Conservation (phyloP, 805 yeast genomes). For the Hanseniaspora guilliermondii region DNA sequence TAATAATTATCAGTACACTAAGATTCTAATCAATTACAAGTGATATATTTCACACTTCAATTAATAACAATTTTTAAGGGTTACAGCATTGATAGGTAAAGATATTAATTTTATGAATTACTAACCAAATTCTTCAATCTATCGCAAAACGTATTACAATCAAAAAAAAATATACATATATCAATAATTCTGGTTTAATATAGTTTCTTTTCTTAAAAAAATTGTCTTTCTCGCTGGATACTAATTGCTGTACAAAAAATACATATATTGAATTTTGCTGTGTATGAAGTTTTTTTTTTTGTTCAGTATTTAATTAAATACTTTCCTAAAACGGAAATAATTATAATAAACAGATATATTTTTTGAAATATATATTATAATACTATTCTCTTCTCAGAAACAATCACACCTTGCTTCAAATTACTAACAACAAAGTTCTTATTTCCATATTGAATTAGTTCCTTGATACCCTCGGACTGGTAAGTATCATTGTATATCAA, state of each 20-base stretch:
- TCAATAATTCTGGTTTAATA: too few relatives aligned
- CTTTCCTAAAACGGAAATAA: background rate
- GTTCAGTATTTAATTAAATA: conserved; percentile 3
- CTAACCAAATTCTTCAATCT: background rate
- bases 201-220: too few relatives aligned
- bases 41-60: background rate
- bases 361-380: conserved; percentile 21
- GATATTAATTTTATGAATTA: too few relatives aligned
- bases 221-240: too few relatives aligned
- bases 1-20: background rate
- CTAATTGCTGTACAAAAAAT: background rate
- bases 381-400: conserved; percentile 38
- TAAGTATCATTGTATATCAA: conserved; percentile 27
- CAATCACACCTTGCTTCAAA: conserved; percentile 53
- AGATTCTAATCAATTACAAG: background rate
- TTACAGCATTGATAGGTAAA: too few relatives aligned
- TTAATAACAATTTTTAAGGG: too few relatives aligned
- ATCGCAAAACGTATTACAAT: background rate
- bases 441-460: conserved; percentile 57
- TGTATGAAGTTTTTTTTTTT: too few relatives aligned
- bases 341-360: background rate
- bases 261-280: background rate
- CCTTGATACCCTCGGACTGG: conserved; percentile 54
- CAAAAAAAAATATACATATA: too few relatives aligned
- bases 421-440: conserved; percentile 53